Percentiles rank a stretch among this genome's conserved stretches.
phyloP scores from a whole-genome alignment of 441 rosid species.

The Adansonia grandidieri region DNA sequence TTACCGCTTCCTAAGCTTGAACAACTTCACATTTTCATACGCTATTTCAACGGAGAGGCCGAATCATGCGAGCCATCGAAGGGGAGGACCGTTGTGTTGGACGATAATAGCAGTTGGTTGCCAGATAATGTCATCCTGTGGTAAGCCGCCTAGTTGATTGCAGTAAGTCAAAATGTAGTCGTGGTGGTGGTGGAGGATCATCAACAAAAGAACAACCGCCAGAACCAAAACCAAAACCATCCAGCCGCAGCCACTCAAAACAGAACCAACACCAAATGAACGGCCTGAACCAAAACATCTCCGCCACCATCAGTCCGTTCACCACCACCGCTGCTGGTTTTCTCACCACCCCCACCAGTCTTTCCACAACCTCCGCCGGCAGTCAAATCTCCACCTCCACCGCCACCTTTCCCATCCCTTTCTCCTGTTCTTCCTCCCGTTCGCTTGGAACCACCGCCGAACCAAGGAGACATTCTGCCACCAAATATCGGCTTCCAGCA shows the following conservation, averaged over 20 bases:
- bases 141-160: conserved; percentile 56
- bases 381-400: conserved; percentile 10
- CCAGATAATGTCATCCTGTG: conserved; percentile 42
- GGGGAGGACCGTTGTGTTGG: conserved; percentile 37
- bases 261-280: background rate
- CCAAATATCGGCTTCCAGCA: conserved; percentile 8
- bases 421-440: too few relatives aligned
- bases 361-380: background rate
- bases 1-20: conserved; percentile 44
- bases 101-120: conserved; percentile 44
- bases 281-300: background rate
- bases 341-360: background rate
- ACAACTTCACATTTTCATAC: conserved; percentile 39
- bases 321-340: background rate
- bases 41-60: conserved; percentile 53
- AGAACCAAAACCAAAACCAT: conserved; percentile 16
- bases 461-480: conserved; percentile 24
- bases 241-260: conserved; percentile 8
- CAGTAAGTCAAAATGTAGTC: conserved; percentile 42
- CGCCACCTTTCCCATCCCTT: background rate
- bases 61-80: conserved; percentile 39
- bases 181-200: conserved; percentile 24
- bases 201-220: background rate
- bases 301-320: conserved; percentile 3
- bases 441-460: background rate